Base-by-base conservation (phyloP, 2,329 filamentous ascomycete genomes). In the Fusarium pilosicola region DNA sequence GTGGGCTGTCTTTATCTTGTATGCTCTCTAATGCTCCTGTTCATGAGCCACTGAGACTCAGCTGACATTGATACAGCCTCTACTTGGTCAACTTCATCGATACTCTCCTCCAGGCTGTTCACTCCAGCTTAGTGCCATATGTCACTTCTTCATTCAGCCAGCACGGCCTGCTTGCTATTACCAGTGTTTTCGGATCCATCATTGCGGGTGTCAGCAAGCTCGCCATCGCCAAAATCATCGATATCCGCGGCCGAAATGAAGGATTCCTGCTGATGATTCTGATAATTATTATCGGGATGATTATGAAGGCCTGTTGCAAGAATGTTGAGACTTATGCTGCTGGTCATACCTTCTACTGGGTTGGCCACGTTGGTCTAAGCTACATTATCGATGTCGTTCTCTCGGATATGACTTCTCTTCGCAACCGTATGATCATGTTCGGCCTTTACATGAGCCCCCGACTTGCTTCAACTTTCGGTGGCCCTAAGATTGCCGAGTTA, bases 101-200 rank as follows among this genome's bases (percentile, higher is more conserved):
- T 68, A 77, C 77, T 20, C 75, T 85, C n/a, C 73, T 84, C 8
- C 74, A 80, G n/a, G 77, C 80, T 22, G 76, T 85, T 52, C 79
- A 85, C 46, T 62, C 84, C 62, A 87, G 88, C 41, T 82, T 93
- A 51, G 86, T 88, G 15, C 87, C 89, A 52, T 93, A 90, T 80
- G 88, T 92, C 26, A 93, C 91, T 5, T 92, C 90, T 66, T 86
- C 89, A 4, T 93, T 93, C 78, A 84, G 83, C 48, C 84, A 87
- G 59, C 91, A 93, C 77, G 91, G 90, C 13, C 84, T 93, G 44
- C 85, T 93, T 20, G 88, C 90, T 5, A 91, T 90, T 1, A 88
- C 92, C 39, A 84, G 87, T 59, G 90, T 93, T 34, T 86, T 93
- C 13, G 89, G 91, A 44, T 79, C 78, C 48, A 79, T 84, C 42